Evolutionary conservation across 2,329 filamentous ascomycete species (phyloP).

Genomic region (Herpotrichia juniperi): DNA sequence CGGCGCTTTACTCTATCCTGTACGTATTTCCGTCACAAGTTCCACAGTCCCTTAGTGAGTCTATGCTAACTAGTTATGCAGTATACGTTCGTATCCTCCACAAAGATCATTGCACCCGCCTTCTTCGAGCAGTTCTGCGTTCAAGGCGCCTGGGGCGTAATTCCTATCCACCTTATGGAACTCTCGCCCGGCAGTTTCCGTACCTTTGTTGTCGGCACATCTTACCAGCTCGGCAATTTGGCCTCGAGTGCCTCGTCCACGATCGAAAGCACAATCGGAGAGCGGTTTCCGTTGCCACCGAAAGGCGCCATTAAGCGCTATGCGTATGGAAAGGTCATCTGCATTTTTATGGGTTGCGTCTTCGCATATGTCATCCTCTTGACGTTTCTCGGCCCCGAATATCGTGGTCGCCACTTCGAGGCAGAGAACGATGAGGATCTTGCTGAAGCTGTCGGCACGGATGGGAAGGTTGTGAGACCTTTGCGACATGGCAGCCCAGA

Average conservation of each 20-base stretch:
- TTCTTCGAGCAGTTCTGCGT: conserved; percentile 73
- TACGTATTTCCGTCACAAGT: no score
- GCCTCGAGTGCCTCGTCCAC: conserved; percentile 72
- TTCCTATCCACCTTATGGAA: conserved; percentile 76
- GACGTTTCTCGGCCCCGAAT: conserved; percentile 66
- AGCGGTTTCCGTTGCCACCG: conserved; percentile 72
- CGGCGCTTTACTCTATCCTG: conserved; percentile 82
- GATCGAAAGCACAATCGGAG: conserved; percentile 77
- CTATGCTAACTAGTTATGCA: no score
- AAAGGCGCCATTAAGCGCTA: conserved; percentile 46
- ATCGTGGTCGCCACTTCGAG: conserved; percentile 44
- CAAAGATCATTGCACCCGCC: conserved; percentile 74
- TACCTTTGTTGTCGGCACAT: conserved; percentile 75
- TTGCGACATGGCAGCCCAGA: no score
- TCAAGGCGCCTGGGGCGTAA: conserved; percentile 52
- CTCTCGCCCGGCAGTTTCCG: conserved; percentile 74
- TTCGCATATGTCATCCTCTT: conserved; percentile 68
- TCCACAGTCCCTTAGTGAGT: no score
- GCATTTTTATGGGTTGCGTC: conserved; percentile 89
- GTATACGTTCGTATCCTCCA: conserved; percentile 71
- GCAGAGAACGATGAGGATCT: conserved; percentile 42
- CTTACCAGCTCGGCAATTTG: conserved; percentile 80
- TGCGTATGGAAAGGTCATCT: conserved; percentile 80
- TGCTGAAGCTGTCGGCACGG: conserved; percentile 28
- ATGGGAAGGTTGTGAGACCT: no score